Conservation (phyloP, 163 green algal species). For the Prototheca wickerhamii region DNA sequence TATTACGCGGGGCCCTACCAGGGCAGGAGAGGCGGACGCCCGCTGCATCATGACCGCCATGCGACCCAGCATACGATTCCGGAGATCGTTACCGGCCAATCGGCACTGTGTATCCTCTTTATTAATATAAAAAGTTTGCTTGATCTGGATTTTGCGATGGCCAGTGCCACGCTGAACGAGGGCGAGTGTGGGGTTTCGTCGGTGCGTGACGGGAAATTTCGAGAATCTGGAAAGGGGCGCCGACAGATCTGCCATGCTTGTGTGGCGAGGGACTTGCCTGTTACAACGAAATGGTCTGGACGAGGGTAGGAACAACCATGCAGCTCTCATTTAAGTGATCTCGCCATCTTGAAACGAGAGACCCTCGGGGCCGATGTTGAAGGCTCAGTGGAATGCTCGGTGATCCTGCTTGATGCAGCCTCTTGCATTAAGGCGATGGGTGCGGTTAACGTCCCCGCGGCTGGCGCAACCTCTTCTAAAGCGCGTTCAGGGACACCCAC, state of each 20-base stretch:
- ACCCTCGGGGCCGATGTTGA: not conserved
- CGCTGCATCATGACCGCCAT: not conserved
- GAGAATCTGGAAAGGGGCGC: no score
- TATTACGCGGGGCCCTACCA: not conserved
- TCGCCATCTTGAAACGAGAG: not conserved
- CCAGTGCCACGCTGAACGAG: no score
- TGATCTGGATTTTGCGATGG: no score
- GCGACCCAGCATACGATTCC: not conserved
- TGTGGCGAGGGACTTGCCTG: no score
- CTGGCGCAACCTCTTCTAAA: no score
- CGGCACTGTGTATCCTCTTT: not conserved
- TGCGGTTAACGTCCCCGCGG: no score
- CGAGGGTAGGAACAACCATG: no score
- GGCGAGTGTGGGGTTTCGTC: no score
- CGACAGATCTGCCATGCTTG: no score
- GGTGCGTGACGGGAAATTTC: not conserved
- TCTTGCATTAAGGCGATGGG: not conserved
- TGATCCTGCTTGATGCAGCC: no score
- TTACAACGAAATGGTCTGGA: no score
- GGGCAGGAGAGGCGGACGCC: not conserved
- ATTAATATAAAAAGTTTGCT: not conserved
- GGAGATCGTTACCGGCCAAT: not conserved
- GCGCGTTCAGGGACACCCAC: no score
- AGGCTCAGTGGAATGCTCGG: not conserved
- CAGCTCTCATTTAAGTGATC: not conserved